phyloP scores from a whole-genome alignment of 768 basidiomycete species.

The Suillus subalutaceus region DNA sequence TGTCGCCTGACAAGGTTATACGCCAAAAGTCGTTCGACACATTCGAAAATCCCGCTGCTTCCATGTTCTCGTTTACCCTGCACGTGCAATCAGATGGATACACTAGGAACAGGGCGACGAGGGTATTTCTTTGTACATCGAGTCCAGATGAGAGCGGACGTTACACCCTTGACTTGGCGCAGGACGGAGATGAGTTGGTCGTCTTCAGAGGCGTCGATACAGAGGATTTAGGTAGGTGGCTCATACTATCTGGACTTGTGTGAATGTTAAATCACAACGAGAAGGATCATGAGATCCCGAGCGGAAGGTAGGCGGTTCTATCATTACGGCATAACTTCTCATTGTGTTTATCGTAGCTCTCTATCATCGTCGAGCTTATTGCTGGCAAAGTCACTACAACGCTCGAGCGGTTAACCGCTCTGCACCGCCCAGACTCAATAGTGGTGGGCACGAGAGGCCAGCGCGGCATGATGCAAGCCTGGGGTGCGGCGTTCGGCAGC shows the following conservation, averaged over 20 bases:
- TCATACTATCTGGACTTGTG: not conserved
- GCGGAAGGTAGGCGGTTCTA: constrained; percentile 61
- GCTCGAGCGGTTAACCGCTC: constrained; percentile 88
- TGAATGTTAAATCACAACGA: constrained; percentile 34
- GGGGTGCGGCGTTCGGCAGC: constrained; percentile 55
- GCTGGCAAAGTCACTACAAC: constrained; percentile 89
- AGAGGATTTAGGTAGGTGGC: constrained; percentile 68
- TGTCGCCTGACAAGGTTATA: constrained; percentile 35
- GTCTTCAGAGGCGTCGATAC: constrained; percentile 90
- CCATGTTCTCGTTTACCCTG: constrained; percentile 86
- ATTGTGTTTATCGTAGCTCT: constrained; percentile 52
- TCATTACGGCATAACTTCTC: not conserved
- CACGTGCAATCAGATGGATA: constrained; percentile 86
- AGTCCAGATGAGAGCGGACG: constrained; percentile 86
- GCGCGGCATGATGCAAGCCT: constrained; percentile 53
- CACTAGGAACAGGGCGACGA: constrained; percentile 69
- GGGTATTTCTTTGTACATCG: constrained; percentile 89
- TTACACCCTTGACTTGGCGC: constrained; percentile 85
- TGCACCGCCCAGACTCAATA: constrained; percentile 90
- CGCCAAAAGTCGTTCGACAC: constrained; percentile 77
- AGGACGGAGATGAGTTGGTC: constrained; percentile 91
- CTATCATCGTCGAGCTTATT: constrained; percentile 91
- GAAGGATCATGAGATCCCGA: constrained; percentile 81
- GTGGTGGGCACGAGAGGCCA: constrained; percentile 90
- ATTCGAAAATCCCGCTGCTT: constrained; percentile 77